A percentile compares a stretch with the other conserved stretches of the same genome.
Evolutionary conservation across 257 asterid genomes (phyloP).

Genomic region (Solanum okadae): DNA sequence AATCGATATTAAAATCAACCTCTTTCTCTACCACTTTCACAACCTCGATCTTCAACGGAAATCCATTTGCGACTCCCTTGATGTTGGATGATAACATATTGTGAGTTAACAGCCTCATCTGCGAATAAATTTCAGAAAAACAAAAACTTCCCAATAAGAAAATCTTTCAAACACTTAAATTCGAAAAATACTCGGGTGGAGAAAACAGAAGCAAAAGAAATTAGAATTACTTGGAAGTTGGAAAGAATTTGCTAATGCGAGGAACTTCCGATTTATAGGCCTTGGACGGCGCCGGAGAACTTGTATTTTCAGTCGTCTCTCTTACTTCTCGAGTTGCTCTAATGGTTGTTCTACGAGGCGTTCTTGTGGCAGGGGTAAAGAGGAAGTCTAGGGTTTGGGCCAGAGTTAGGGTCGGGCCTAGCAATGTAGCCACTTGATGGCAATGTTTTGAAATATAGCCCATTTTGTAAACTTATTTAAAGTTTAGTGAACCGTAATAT

Average conservation of each 20-base stretch:
- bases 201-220: background rate
- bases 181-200: background rate
- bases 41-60: conserved; percentile 58
- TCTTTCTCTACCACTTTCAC: conserved; percentile 49
- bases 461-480: background rate
- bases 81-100: conserved; percentile 85
- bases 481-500: background rate
- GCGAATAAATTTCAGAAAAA: background rate
- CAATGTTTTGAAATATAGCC: background rate
- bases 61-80: conserved; percentile 72
- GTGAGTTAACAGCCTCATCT: conserved; percentile 84
- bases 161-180: background rate
- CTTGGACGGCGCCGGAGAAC: background rate
- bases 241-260: background rate
- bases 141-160: background rate
- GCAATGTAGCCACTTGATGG: background rate
- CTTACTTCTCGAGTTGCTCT: background rate
- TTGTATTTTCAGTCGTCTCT: background rate
- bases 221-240: background rate
- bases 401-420: background rate
- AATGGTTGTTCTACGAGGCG: background rate
- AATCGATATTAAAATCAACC: conserved; percentile 61
- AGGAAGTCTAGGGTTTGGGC: background rate
- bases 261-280: background rate
- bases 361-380: background rate